Evolutionary conservation across 2,329 filamentous ascomycete species (phyloP), one percentile per base, ranked within the genome.

Genomic region (Fusarium praegraminearum): DNA sequence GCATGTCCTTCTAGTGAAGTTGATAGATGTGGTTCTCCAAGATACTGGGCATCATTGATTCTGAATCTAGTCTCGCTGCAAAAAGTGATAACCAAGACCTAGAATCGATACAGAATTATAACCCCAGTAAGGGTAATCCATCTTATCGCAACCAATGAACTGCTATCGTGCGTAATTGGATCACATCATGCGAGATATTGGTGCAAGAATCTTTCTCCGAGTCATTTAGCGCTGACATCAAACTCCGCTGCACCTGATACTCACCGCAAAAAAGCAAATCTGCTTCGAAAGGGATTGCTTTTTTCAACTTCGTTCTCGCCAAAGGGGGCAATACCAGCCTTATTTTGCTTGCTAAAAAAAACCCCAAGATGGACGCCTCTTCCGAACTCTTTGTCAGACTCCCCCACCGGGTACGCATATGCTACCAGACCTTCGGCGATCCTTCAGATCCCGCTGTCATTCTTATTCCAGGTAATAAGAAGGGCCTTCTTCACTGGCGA

Each of bases 401-500:
- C 18, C 69, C 73, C 2, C 73, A 53, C 8, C 58, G 73, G 3
- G 76, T 76, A 30, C 70, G 72, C 13, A 67, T 78, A 28, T 78
- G 75, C 60, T 78, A 78, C 33, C 76, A 74, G 52, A 73, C 72
- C 3, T 71, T 72, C 26, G 76, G 76, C 28, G 54, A 73, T 18
- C 67, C 67, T 2, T 50, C 66, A 2, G 70, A 76, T 40, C 67
- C 76, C 4, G 71, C 73, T 3, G 69, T 78, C 12, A 61, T 76
- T 15, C 61, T 76, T 13, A 65, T 76, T n/a, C 20, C 57, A 1
- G 44, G 44, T 46, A 32, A 22, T 4, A 5, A 32, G 3, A 20
- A 9, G n/a, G 13, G 12, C 8, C 7, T 20, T 32, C 2, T 32
- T 32, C n/a, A 8, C 16, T 2, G n/a, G 26, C 20, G 3, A 13